Evolutionary conservation across 176 grass and related monocot species (phyloP).

Genomic region (Carex parvula): DNA sequence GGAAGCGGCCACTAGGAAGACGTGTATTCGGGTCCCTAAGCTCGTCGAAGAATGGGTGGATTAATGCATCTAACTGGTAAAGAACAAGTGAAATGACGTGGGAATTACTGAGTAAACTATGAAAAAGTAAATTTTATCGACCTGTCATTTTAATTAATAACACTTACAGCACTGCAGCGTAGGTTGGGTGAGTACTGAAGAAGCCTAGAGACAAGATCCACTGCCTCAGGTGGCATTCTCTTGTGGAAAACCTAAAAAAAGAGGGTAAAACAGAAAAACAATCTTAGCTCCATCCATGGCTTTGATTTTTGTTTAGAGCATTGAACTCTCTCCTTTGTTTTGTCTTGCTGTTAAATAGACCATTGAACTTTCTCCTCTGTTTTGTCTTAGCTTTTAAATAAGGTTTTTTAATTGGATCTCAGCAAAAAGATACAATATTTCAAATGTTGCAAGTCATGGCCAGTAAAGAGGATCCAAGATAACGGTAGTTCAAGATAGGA

Average conservation of each 20-base stretch:
- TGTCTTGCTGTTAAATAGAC: not conserved
- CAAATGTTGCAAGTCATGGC: not conserved
- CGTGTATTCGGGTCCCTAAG: slow-evolving; percentile 54
- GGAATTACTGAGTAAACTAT: not conserved
- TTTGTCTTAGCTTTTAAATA: not conserved
- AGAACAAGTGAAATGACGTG: not conserved
- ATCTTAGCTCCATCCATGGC: not conserved
- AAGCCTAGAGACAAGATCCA: slow-evolving; percentile 71
- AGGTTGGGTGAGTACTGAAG: slow-evolving; percentile 76
- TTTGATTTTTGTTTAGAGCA: not conserved
- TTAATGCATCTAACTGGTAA: slow-evolving; percentile 50
- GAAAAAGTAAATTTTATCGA: not conserved
- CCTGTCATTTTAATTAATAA: not conserved
- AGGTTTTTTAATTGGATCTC: not conserved
- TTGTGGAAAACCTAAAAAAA: slow-evolving; percentile 44
- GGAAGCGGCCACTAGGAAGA: slow-evolving; percentile 55
- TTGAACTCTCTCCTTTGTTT: not conserved
- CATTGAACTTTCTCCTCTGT: not conserved
- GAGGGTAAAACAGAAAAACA: not conserved
- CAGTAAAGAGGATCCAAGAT: not conserved
- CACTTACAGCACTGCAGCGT: slow-evolving; percentile 57
- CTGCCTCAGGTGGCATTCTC: slow-evolving; percentile 60
- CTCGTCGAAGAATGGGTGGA: slow-evolving; percentile 66
- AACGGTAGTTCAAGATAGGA: not conserved
- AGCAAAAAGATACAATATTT: not conserved